Evolutionary conservation across 2,329 filamentous ascomycete genomes (phyloP), one percentile per base, ranked within the genome.

Genomic region (Fusarium zealandicum): DNA sequence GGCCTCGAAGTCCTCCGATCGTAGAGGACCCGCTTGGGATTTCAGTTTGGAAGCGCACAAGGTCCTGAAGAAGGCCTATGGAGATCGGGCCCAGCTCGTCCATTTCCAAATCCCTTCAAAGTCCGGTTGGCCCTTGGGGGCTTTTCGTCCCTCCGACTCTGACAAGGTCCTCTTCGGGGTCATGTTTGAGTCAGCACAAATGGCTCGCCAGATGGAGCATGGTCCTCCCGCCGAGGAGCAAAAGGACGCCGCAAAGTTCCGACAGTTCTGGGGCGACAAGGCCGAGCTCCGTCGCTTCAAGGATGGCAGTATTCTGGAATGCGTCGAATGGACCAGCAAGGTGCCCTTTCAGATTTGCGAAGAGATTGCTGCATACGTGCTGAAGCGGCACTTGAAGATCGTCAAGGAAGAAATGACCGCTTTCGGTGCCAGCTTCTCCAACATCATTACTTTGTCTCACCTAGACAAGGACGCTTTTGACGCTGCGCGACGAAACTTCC

Each of bases 181-280:
- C 33, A 75, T 90, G 9, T 87, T 93, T 40, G 85, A 97, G 65
- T 80, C 90, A 1, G 79, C 83, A 31, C 89, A 91, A 64, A 87
- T 89, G 67, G 79, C 82, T 49, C 88, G 93, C 27, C 82, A 87
- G 39, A 90, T 97, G 58, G 95, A 99, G 63, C 90, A 92, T 70
- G 95, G 95, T 1, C 95, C 95, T 5, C 78, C 88, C 1, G 90
- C 92, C 2, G 93, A 98, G 69, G 84, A 95, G 56, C 92, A 93
- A 73, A 87, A 89, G 60, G 90, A 92, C 59, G 89, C 92, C 18
- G 86, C 87, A 9, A 82, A 82, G 27, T 99, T 97, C 72, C 90
- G 91, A 30, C 85, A 88, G 28, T 98, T 99, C 71, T 99, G 96
- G 95, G 95, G 93, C 6, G 89, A 93, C 9, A 96, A 95, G 71